Conservation (phyloP, 805 yeast species). For the Ogataea naganishii region DNA sequence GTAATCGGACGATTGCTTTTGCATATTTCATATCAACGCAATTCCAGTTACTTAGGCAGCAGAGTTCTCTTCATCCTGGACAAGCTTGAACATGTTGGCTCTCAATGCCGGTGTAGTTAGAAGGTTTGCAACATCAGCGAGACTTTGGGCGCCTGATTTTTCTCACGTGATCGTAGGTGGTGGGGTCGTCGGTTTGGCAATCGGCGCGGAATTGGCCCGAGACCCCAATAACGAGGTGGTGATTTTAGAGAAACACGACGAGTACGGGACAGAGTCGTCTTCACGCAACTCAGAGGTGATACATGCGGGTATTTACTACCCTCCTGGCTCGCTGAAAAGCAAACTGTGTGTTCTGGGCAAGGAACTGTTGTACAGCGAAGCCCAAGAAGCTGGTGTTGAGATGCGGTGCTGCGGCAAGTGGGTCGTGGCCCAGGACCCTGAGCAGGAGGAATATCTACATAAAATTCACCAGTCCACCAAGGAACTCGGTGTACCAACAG, state of each 20-base stretch:
- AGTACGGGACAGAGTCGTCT: constrained; percentile 72
- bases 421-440: constrained; percentile 74
- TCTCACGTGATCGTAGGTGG: constrained; percentile 85
- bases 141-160: too few relatives aligned
- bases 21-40: too few relatives aligned
- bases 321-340: constrained; percentile 57
- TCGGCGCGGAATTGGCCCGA: constrained; percentile 59
- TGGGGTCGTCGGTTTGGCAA: constrained; percentile 77
- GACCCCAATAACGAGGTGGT: constrained; percentile 42
- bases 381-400: constrained; percentile 41
- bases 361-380: constrained; percentile 47
- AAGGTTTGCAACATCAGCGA: too few relatives aligned
- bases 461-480: constrained; percentile 41
- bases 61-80: too few relatives aligned
- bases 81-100: too few relatives aligned
- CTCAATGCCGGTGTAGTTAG: too few relatives aligned
- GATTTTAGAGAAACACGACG: constrained; percentile 58
- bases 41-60: too few relatives aligned
- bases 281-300: constrained; percentile 90
- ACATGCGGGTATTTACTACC: constrained; percentile 86
- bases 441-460: constrained; percentile 52
- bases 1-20: too few relatives aligned
- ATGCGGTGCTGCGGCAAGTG: constrained; percentile 68
- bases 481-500: constrained; percentile 48
- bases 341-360: constrained; percentile 71